These are phyloP conservation scores for Dalbergia oliveri DNA, from an alignment of 306 rosid species.

Conservation along the genomic window DNA sequence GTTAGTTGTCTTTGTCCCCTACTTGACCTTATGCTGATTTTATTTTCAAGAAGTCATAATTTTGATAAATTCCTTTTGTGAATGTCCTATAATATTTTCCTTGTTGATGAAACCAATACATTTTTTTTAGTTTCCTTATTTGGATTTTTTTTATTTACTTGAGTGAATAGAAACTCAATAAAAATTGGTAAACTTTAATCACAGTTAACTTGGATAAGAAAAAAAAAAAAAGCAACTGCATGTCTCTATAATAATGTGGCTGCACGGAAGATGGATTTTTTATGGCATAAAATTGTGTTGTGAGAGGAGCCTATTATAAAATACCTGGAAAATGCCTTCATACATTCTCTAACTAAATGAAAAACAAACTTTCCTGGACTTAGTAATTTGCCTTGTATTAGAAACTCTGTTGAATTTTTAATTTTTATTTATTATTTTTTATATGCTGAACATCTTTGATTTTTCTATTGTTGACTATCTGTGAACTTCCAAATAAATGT, in stretches of 20 bases:
- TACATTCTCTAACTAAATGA: slow-evolving; percentile 21
- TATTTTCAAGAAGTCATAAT: slow-evolving; percentile 23
- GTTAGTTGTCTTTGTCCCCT: slow-evolving; percentile 32
- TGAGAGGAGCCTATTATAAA: slow-evolving; percentile 20
- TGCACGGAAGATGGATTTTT: slow-evolving; percentile 29
- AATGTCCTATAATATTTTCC: slow-evolving; percentile 23
- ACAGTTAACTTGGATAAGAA: slow-evolving; percentile 13
- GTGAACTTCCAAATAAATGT: slow-evolving; percentile 48
- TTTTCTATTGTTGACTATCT: slow-evolving; percentile 34
- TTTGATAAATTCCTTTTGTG: slow-evolving; percentile 37
- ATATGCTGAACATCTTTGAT: neutral
- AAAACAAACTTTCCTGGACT: slow-evolving; percentile 9
- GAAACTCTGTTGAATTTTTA: slow-evolving; percentile 21
- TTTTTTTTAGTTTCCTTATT: slow-evolving; percentile 41
- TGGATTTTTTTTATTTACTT: slow-evolving; percentile 5
- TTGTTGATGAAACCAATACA: neutral
- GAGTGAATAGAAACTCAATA: slow-evolving; percentile 19
- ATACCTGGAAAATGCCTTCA: slow-evolving; percentile 21
- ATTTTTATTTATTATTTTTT: slow-evolving; percentile 3
- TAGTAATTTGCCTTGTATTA: slow-evolving; percentile 25
- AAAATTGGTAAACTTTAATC: slow-evolving; percentile 13
- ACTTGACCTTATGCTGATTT: slow-evolving; percentile 32
- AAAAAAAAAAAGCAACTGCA: neutral
- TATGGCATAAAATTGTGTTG: slow-evolving; percentile 25
- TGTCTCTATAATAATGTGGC: slow-evolving; percentile 18